Evolutionary conservation across 2,329 filamentous ascomycete species (phyloP).

Genomic region (Phyllosticta citribraziliensis): DNA sequence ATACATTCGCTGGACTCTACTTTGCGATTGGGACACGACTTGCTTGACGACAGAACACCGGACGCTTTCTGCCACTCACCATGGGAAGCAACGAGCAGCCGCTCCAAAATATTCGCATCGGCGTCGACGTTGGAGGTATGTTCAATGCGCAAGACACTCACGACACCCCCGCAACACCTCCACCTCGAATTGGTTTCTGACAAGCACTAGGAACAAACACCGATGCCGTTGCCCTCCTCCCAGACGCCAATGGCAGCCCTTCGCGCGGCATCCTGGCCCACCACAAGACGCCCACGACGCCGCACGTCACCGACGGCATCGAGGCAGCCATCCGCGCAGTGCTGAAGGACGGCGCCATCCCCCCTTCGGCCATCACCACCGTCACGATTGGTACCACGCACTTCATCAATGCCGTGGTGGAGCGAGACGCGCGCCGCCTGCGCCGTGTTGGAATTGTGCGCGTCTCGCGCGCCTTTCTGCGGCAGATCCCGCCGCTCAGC

Average conservation of each 20-base stretch:
- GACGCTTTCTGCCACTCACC: background rate
- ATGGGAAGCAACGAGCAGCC: slow-evolving; percentile 1
- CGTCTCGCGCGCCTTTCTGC: slow-evolving; percentile 38
- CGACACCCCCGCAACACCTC: background rate
- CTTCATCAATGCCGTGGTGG: slow-evolving; percentile 29
- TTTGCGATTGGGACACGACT: too few species aligned
- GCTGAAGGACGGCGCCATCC: slow-evolving; percentile 23
- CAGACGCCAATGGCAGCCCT: slow-evolving; percentile 16
- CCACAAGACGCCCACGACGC: slow-evolving; percentile 27
- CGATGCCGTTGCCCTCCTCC: slow-evolving; percentile 23
- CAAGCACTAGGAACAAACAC: slow-evolving; percentile 22
- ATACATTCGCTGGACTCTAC: too few species aligned
- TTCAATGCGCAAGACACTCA: background rate
- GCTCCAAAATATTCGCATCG: slow-evolving; percentile 26
- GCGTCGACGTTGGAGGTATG: slow-evolving; percentile 33
- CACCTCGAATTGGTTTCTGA: background rate
- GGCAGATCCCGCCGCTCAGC: slow-evolving; percentile 40
- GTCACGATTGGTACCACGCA: slow-evolving; percentile 44
- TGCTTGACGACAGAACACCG: too few species aligned
- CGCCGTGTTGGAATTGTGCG: slow-evolving; percentile 42
- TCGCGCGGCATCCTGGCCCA: slow-evolving; percentile 21
- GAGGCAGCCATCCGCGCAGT: slow-evolving; percentile 25
- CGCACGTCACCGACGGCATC: slow-evolving; percentile 29
- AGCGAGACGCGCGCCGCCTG: slow-evolving; percentile 5
- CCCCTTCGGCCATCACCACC: slow-evolving; percentile 28